Base-by-base conservation (phyloP, 139 green algal species). In the Picochlorum sp. region DNA sequence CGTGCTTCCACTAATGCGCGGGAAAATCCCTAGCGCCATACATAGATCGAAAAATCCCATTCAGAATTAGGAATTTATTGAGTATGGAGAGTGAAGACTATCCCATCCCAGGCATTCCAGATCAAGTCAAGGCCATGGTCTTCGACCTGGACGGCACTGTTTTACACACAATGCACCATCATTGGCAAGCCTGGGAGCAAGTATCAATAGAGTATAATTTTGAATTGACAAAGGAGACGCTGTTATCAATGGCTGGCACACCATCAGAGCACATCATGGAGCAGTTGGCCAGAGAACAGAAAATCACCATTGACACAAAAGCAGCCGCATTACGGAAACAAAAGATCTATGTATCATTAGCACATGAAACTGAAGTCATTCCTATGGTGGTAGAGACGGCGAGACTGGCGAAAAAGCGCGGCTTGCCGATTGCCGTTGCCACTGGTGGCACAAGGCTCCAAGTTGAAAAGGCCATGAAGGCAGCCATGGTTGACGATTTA, bases 371-470 rank as follows among this genome's bases (percentile, higher is more conserved):
- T 21, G 20, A 58, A 8, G 26, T 44, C 6, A 56, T 72, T 13
- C 16, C 61, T n/a, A 18, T 30, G 23, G 65, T 72, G 3, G 54
- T 72, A 54, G 28, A 64, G 15, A 32, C 64, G 23, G 65, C 65
- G 1, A 30, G 18, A 26, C 54, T n/a, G 3, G 64, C 50, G 4
- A 71, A 71, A 38, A 21, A 37, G 6, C 21, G n/a, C 14, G 75
- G 75, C 16, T 63, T 82, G 28, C 75, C 75, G 37, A 69, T 75
- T 50, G 75, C 66, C 15, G 60, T 82, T 24, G 75, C 75, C 5
- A 73, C 51, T 18, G 75, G 75, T 9, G 75, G 75, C 24, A 73
- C 58, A 7, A 52, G 56, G 37, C 62, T 56, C 32, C 71, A 79
- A 49, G 69, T 80, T 6, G 61, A 61, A 56, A 60, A 59, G 46